Evolutionary conservation across 116 monocot species (phyloP).

Genomic region (Trichopus zeylanicus): DNA sequence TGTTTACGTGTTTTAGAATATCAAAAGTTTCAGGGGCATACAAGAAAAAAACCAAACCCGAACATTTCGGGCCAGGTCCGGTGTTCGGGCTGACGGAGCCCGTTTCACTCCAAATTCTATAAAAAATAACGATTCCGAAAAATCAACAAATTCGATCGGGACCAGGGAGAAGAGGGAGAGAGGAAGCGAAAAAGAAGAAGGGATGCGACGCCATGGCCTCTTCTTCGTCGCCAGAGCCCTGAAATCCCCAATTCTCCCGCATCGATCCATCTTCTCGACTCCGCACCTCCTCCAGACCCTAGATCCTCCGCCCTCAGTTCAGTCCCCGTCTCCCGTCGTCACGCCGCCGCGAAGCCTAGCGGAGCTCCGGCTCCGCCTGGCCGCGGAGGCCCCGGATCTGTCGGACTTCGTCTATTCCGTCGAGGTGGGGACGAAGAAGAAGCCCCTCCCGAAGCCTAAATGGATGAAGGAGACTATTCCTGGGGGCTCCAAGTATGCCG

Average conservation of each 20-base stretch:
- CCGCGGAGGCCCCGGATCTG: conserved; percentile 47
- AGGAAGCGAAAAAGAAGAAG: neutral
- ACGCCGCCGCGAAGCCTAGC: conserved; percentile 43
- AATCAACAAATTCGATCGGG: too few species aligned
- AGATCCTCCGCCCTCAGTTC: conserved; percentile 4
- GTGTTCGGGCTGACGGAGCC: too few species aligned
- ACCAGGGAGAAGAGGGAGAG: neutral
- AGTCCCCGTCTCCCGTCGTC: conserved; percentile 11
- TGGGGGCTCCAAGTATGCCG: conserved; percentile 78
- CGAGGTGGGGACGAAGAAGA: conserved; percentile 86
- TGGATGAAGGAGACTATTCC: conserved; percentile 92
- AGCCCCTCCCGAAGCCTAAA: conserved; percentile 77
- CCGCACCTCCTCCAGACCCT: conserved; percentile 9
- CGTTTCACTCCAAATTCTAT: too few species aligned
- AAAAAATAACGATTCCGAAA: too few species aligned
- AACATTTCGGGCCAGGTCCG: too few species aligned
- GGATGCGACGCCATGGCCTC: conserved; percentile 30
- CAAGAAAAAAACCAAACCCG: too few species aligned
- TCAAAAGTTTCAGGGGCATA: too few species aligned
- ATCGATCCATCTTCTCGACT: conserved; percentile 7
- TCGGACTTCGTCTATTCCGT: conserved; percentile 85
- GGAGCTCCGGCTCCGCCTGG: conserved; percentile 63
- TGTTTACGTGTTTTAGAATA: too few species aligned
- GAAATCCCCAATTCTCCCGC: conserved; percentile 7
- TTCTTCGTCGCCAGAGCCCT: conserved; percentile 24